Evolutionary conservation across 305 asterid species (phyloP), one percentile per base, ranked within the genome.

Genomic region (Striga hermonthica): DNA sequence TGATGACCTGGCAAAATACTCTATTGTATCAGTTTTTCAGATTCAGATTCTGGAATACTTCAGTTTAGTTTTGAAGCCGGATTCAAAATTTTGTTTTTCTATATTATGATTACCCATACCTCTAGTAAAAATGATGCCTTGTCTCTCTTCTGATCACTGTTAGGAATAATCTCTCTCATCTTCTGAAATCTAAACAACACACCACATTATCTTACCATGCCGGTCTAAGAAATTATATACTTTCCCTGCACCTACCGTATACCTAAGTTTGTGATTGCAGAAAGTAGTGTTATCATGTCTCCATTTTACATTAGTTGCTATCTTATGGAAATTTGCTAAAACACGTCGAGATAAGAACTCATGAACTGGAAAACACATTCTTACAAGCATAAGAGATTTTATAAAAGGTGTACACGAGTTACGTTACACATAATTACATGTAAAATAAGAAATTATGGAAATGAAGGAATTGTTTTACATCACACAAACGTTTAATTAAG

Each of bases 121-220:
- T 94, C 99, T 67, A 90, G 68, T 60, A 94, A 84, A 79, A 94
- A 94, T 5, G 99, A 94, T 50, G 99, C 99, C 85, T 91, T 94
- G 57, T 94, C 99, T 77, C 97, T 91, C 83, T 91, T 94, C 76
- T 88, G 96, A 45, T 94, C 99, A 64, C 91, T 78, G 79, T 88
- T 81, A 39, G 99, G 99, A 66, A 90, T 88, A 71, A 94, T 84
- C 70, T 83, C 97, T 74, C 99, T 81, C 81, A 94, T 75, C 78
- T 77, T 88, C 77, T 85, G 95, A 78, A 94, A 94, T 80, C 99
- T 94, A 93, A 78, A 74, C 1, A 55, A 53, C 36, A 45, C 53
- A 69, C 60, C 57, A 57, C 62, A 55, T 60, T 16, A 69, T 28
- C 47, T 67, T 14, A 72, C 71, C 39, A 49, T 52, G 36, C 49